phyloP scores from a whole-genome alignment of 768 basidiomycete species.

The Imleria badia region DNA sequence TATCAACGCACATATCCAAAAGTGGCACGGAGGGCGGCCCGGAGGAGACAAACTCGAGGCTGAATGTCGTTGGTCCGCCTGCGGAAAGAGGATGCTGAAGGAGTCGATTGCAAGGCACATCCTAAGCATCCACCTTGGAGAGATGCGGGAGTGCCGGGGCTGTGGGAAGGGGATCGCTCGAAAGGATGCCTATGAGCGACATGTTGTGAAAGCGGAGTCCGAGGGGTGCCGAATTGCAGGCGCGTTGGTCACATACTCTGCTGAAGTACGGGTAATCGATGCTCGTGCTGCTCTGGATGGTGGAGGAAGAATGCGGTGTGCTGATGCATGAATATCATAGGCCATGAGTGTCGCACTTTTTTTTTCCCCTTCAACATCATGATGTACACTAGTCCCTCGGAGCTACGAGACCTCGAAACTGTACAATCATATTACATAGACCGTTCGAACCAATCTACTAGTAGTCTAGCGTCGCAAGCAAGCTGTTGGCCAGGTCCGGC shows the following conservation, averaged over 20 bases:
- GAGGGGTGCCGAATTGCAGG: constrained; percentile 6
- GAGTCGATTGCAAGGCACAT: constrained; percentile 21
- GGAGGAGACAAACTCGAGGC: constrained; percentile 7
- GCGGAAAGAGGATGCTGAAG: constrained; percentile 15
- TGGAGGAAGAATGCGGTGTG: constrained; percentile 2
- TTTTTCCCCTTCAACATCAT: no score
- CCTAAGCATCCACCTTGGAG: constrained; percentile 12
- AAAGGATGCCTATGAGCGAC: constrained; percentile 6
- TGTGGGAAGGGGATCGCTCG: constrained; percentile 12
- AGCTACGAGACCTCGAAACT: background rate
- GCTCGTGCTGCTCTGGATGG: constrained; percentile 3
- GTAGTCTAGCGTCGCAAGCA: background rate
- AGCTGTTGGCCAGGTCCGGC: background rate
- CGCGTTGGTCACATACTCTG: constrained; percentile 9
- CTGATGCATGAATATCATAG: background rate
- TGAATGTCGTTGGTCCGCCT: constrained; percentile 10
- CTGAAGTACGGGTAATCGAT: constrained; percentile 1
- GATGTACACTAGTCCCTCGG: background rate
- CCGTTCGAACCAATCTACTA: background rate
- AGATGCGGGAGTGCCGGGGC: constrained; percentile 13
- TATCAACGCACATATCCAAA: constrained; percentile 15
- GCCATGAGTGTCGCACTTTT: no score
- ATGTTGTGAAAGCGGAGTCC: background rate
- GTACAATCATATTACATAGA: background rate
- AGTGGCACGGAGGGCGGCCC: constrained; percentile 11